Conservation (phyloP, 2,329 filamentous ascomycete species). For the Calonectria naviculata region DNA sequence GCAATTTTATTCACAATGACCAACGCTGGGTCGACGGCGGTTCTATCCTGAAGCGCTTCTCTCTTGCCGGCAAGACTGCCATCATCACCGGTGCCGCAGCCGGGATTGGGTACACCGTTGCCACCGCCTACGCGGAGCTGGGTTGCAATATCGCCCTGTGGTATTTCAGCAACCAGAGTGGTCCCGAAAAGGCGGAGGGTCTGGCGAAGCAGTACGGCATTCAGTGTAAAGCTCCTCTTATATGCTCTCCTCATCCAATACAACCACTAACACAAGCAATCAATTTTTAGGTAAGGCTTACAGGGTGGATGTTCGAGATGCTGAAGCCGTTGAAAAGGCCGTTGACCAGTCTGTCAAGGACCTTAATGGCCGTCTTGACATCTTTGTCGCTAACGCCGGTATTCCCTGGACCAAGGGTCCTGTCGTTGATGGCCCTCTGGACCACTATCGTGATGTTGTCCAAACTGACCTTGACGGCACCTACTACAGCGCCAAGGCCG, state of each 20-base stretch:
- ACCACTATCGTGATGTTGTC: slow-evolving; percentile 74
- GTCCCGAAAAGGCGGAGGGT: slow-evolving; percentile 67
- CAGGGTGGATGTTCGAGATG: slow-evolving; percentile 67
- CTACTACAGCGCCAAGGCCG: slow-evolving; percentile 78
- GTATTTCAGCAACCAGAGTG: slow-evolving; percentile 74
- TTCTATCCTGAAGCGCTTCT: slow-evolving; percentile 57
- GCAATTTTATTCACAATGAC: slow-evolving; percentile 39
- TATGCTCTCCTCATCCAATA: too few relatives aligned
- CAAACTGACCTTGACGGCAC: slow-evolving; percentile 78
- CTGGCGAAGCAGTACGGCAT: slow-evolving; percentile 73
- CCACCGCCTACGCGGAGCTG: slow-evolving; percentile 71
- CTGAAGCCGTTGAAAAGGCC: slow-evolving; percentile 58
- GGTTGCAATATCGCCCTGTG: slow-evolving; percentile 76
- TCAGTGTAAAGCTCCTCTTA: slow-evolving; percentile 58
- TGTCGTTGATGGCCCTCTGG: slow-evolving; percentile 72
- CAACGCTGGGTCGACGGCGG: slow-evolving; percentile 36
- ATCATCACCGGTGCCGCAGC: slow-evolving; percentile 73
- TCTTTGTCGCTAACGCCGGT: slow-evolving; percentile 82
- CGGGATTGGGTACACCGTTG: slow-evolving; percentile 73
- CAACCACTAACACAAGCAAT: slow-evolving; percentile 37
- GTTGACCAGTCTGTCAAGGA: slow-evolving; percentile 66
- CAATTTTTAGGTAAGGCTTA: slow-evolving; percentile 67
- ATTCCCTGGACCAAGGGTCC: slow-evolving; percentile 77
- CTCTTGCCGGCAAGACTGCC: slow-evolving; percentile 73
- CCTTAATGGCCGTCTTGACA: slow-evolving; percentile 77